Evolutionary conservation across 352 stramenopile species (phyloP), one percentile per base, ranked within the genome.

Genomic region (Peronospora belbahrii): DNA sequence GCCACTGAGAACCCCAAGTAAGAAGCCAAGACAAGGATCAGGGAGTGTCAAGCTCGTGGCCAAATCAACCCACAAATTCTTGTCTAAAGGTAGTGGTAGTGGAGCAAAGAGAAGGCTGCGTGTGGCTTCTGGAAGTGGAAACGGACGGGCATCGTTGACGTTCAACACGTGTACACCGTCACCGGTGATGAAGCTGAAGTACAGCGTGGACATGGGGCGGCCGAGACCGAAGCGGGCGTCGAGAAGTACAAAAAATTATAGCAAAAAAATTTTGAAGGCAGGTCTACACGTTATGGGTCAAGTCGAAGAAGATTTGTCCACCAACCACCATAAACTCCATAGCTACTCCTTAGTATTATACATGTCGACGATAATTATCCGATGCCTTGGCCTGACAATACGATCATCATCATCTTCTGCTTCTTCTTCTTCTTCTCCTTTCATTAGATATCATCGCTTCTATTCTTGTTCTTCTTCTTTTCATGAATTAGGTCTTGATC

Each of bases 111-210:
- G 56, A 22, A 44, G 60, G 17, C 40, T 63, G 1, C 40, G 49
- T n/a, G 17, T 46, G 20, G 41, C 45, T 9, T 23, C 45, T 32
- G 31, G 41, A 19, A 58, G 45, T 52, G 27, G 44, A 24, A 43
- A 22, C 20, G 27, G 48, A 52, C 50, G 65, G 14, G 45, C 50
- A 30, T 68, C 52, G 25, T 69, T 71, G 33, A 61, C 64, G 11
- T 86, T 86, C 31, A 76, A 64, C 32, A 59, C 88, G 27, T 90
- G 74, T 36, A 92, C 81, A 14, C 81, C 81, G 43, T 92, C 81
- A 20, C 81, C 81, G 0, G 74, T 88, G 43, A 78, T 84, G 55
- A 87, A 86, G 41, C 53, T 90, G 18, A 83, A 84, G 28, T 84
- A 60, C 53, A 88, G 66, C 5, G 77, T 88, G 20, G 74, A 88